Evolutionary conservation across 306 rosid genomes (phyloP), one percentile per base, ranked within the genome.

Genomic region (Heteromeles arbutifolia): DNA sequence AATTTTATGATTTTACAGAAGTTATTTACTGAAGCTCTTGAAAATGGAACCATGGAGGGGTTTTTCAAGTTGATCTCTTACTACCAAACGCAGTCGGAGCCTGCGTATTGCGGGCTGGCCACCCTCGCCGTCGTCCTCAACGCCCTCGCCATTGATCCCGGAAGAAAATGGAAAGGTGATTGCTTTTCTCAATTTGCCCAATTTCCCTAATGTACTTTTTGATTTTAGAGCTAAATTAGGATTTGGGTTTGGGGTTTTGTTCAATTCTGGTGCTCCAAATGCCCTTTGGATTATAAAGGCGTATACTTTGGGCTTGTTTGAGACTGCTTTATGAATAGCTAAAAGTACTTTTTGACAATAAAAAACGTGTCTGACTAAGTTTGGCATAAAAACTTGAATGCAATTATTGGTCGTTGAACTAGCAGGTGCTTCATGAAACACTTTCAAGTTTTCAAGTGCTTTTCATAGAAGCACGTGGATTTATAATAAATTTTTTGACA

Each of bases 91-190:
- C 98, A 95, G 50, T 95, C 98, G 3, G 98, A 95, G 70, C 98
- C 98, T 63, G 97, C 97, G 2, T 95, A 83, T 48, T 92, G 97
- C 59, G 97, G 97, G 24, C 76, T 95, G 69, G 90, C 93, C 59
- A 84, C 97, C 2, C 92, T 95, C 24, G 80, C 98, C 8, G 82
- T 89, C 74, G 98, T 92, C 21, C 97, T 95, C 80, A 92, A 95
- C 31, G 96, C 98, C 8, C 98, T 95, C 31, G 81, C 97, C 14
- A 92, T 95, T 69, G 98, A 95, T 57, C 98, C 97, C n/a, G 96
- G 98, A 31, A 75, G 98, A 45, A 95, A 95, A 86, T 95, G 98
- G 98, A 95, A 95, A 89, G 98, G 98, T 92, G 11, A 17, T 12
- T 74, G 19, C 8, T 14, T 63, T 67, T 39, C 44, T 67, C 10